Evolutionary conservation across 306 rosid species (phyloP).

Genomic region (Vigna radiata): DNA sequence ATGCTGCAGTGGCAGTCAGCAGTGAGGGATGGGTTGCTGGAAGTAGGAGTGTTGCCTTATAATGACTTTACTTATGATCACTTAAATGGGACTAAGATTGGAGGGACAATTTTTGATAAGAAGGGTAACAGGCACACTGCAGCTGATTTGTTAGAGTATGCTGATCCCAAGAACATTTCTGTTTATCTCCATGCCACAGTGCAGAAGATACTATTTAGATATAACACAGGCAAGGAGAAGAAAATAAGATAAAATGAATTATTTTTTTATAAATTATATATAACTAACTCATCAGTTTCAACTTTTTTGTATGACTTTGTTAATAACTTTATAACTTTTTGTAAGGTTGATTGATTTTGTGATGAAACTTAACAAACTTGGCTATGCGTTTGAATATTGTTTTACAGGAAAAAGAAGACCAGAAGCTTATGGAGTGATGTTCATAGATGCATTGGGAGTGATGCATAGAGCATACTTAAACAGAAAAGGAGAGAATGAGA

Average conservation of each 20-base stretch:
- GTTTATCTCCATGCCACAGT: constrained; percentile 78
- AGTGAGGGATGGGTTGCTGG: constrained; percentile 63
- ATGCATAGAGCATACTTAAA: constrained; percentile 58
- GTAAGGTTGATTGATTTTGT: too few relatives aligned
- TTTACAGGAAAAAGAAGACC: constrained; percentile 54
- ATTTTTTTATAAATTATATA: too few relatives aligned
- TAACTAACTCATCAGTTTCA: too few relatives aligned
- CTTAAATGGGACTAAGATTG: constrained; percentile 70
- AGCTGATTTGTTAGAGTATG: constrained; percentile 74
- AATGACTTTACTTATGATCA: constrained; percentile 71
- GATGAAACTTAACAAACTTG: too few relatives aligned
- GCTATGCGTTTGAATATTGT: neutral
- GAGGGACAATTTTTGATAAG: constrained; percentile 70
- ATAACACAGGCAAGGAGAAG: constrained; percentile 49
- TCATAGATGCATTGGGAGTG: constrained; percentile 60
- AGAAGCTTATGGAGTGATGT: constrained; percentile 73
- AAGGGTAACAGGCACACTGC: constrained; percentile 72
- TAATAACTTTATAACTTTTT: too few relatives aligned
- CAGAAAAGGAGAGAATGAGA: constrained; percentile 49
- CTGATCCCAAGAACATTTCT: constrained; percentile 58
- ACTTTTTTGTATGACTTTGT: too few relatives aligned
- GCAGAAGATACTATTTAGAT: constrained; percentile 58
- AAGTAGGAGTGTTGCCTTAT: constrained; percentile 69
- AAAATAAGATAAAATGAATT: neutral
- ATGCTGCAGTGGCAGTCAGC: constrained; percentile 69